These are phyloP conservation scores for Salix udensis DNA, from an alignment of 345 rosid species.

Conservation along the genomic window DNA sequence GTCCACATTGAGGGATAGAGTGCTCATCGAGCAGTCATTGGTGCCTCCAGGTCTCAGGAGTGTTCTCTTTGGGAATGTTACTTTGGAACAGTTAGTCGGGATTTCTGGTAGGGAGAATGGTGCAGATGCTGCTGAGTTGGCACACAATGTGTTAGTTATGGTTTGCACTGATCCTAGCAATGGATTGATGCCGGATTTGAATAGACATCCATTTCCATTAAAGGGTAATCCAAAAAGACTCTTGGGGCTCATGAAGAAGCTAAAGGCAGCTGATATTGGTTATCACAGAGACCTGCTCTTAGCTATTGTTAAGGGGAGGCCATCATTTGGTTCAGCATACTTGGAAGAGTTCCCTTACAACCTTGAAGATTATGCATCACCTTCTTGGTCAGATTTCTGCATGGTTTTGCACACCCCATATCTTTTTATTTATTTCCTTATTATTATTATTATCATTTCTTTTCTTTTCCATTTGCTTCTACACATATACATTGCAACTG, in stretches of 20 bases:
- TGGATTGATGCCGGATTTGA: slow-evolving; percentile 80
- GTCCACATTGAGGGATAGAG: slow-evolving; percentile 55
- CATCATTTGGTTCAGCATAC: slow-evolving; percentile 66
- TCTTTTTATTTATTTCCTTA: not conserved
- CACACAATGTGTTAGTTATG: slow-evolving; percentile 56
- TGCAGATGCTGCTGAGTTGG: slow-evolving; percentile 54
- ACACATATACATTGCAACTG: slow-evolving; percentile 32
- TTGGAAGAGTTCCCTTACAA: slow-evolving; percentile 82
- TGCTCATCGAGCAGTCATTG: slow-evolving; percentile 67
- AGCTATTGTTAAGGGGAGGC: slow-evolving; percentile 64
- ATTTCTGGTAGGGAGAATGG: slow-evolving; percentile 63
- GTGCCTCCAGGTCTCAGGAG: slow-evolving; percentile 78
- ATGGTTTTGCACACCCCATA: not conserved
- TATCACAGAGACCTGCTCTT: slow-evolving; percentile 81
- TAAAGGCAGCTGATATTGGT: slow-evolving; percentile 58
- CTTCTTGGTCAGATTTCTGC: slow-evolving; percentile 65
- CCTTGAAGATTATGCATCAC: slow-evolving; percentile 74
- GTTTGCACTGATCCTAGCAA: slow-evolving; percentile 83
- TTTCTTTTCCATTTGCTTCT: slow-evolving; percentile 8
- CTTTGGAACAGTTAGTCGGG: slow-evolving; percentile 63
- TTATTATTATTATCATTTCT: not conserved
- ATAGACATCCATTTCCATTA: slow-evolving; percentile 47
- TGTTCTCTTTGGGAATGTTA: slow-evolving; percentile 79
- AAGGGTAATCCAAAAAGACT: slow-evolving; percentile 72
- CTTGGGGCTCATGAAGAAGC: slow-evolving; percentile 74